phyloP scores from a whole-genome alignment of 163 green algal genomes.

The Chloroidium sp. region DNA sequence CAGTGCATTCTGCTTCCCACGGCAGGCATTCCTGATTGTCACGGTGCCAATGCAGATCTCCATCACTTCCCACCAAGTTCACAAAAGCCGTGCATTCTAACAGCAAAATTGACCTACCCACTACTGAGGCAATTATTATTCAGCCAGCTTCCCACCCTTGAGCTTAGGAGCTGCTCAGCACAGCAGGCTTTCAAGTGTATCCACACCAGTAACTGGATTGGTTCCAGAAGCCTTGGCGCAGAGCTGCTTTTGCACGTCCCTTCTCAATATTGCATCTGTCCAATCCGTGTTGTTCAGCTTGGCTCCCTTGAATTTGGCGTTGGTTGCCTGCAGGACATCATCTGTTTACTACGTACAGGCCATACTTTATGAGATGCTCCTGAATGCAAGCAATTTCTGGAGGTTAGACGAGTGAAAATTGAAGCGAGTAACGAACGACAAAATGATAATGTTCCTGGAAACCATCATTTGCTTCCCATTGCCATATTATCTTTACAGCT shows the following conservation, averaged over 20 bases:
- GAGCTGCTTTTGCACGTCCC: conserved; percentile 56
- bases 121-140: no score
- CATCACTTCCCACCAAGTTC: no score
- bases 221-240: conserved; percentile 68
- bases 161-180: conserved; percentile 22
- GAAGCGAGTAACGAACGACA: no score
- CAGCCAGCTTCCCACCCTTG: no score
- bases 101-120: no score
- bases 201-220: conserved; percentile 74
- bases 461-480: no score
- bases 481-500: no score
- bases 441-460: no score
- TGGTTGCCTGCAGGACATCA: conserved; percentile 17
- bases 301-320: conserved; percentile 27
- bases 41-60: no score
- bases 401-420: background rate
- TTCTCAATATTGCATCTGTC: conserved; percentile 68
- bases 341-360: background rate
- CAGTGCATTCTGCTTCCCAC: no score
- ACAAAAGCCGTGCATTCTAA: no score
- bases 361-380: background rate
- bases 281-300: conserved; percentile 50
- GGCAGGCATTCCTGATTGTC: no score
- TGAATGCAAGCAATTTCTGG: background rate
- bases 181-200: conserved; percentile 67